Evolutionary conservation across 139 green algal species (phyloP).

Genomic region (Edaphochlamys debaryana): DNA sequence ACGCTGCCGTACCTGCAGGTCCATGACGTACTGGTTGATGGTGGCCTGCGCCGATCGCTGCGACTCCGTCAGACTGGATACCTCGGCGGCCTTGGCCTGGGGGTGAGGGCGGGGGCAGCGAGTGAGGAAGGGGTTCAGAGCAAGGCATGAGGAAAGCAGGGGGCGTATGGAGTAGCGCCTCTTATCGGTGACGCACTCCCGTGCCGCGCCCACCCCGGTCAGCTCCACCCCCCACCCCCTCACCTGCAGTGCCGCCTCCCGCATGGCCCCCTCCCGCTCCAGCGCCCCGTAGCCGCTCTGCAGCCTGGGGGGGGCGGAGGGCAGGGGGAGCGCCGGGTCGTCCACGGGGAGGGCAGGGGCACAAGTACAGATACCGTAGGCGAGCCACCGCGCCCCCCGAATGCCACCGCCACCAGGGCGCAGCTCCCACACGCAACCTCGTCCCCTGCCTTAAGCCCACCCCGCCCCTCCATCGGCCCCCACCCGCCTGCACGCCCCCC

Average conservation of each 20-base stretch:
- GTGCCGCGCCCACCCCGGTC: too few species aligned
- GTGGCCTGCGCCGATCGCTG: constrained; percentile 55
- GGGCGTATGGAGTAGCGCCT: too few species aligned
- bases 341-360: neutral
- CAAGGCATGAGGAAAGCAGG: too few species aligned
- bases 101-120: neutral
- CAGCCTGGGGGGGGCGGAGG: constrained; percentile 49
- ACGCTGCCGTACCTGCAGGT: constrained; percentile 77
- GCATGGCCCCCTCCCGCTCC: constrained; percentile 65
- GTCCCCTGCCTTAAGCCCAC: neutral
- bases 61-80: constrained; percentile 64
- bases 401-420: too few species aligned
- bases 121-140: too few species aligned
- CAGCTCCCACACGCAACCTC: too few species aligned
- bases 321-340: neutral
- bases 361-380: too few species aligned
- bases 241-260: constrained; percentile 59
- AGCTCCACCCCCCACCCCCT: too few species aligned
- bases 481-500: too few species aligned
- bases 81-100: constrained; percentile 52
- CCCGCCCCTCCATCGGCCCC: too few species aligned
- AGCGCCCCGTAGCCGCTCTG: constrained; percentile 64
- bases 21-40: constrained; percentile 70
- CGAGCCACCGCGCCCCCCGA: too few species aligned
- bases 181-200: too few species aligned